These are phyloP conservation scores for Mrakia frigida DNA, from an alignment of 768 basidiomycete species.

Conservation along the genomic window DNA sequence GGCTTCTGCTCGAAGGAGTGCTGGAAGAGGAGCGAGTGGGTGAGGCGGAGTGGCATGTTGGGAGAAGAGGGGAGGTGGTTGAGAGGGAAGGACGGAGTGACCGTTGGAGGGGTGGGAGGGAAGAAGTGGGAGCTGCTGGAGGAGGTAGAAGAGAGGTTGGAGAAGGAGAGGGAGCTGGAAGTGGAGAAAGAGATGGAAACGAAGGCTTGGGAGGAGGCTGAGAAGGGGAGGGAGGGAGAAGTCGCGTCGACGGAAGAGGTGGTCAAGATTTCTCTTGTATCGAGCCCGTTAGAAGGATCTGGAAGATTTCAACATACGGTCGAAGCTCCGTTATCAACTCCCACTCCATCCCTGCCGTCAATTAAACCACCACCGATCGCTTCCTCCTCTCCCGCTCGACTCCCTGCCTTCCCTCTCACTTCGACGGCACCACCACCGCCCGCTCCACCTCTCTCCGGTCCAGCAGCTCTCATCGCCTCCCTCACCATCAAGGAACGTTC, in stretches of 20 bases:
- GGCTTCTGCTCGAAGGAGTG: slow-evolving; percentile 19
- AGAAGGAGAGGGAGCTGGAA: not conserved
- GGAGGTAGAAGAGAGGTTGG: slow-evolving; percentile 14
- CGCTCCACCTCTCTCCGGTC: not conserved
- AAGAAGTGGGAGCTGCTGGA: slow-evolving; percentile 12
- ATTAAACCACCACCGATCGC: not conserved
- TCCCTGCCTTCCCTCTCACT: not conserved
- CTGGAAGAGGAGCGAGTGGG: slow-evolving; percentile 20
- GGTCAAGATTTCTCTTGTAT: not conserved
- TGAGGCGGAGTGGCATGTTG: slow-evolving; percentile 5
- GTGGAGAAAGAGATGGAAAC: not conserved
- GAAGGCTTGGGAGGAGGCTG: slow-evolving; percentile 3
- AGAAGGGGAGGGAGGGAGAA: not conserved
- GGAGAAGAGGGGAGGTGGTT: slow-evolving; percentile 15
- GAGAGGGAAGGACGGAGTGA: slow-evolving; percentile 1
- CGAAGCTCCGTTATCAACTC: too few species aligned
- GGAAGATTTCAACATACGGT: too few species aligned
- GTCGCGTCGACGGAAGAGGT: not conserved
- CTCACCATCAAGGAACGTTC: slow-evolving; percentile 8
- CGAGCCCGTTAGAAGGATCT: too few species aligned
- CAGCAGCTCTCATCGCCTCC: slow-evolving; percentile 15
- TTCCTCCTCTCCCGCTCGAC: not conserved
- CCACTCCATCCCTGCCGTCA: not conserved
- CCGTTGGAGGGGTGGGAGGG: not conserved
- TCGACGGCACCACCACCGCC: not conserved